phyloP scores from a whole-genome alignment of 2,329 filamentous ascomycete species.

The Fusarium sororula region DNA sequence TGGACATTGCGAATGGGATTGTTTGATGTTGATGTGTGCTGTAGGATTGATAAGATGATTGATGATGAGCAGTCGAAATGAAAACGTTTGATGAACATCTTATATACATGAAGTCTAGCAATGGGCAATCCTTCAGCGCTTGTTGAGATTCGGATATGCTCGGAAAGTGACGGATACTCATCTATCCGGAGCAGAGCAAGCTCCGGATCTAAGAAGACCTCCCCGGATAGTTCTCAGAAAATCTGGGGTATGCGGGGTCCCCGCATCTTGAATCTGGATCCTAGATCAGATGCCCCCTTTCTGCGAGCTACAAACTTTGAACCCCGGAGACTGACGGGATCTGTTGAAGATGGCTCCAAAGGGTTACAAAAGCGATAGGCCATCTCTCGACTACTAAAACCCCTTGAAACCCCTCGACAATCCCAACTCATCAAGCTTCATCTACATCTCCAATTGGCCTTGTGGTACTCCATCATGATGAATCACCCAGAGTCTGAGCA shows the following conservation, averaged over 20 bases:
- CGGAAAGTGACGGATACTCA: not conserved
- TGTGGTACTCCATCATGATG: not conserved
- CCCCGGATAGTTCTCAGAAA: not conserved
- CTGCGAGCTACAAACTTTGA: not conserved
- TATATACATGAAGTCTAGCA: not conserved
- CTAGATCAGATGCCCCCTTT: not conserved
- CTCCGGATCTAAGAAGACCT: not conserved
- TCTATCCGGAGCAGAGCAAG: not conserved
- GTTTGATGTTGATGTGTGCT: not conserved
- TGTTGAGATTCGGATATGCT: not conserved
- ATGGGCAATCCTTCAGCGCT: too few species aligned
- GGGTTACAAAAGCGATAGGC: not conserved
- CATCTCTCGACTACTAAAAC: not conserved
- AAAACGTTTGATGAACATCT: rapidly evolving
- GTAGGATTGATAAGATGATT: not conserved
- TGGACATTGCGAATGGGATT: slow-evolving; percentile 11
- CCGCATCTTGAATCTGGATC: not conserved
- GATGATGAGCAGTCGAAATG: rapidly evolving
- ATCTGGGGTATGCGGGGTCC: slow-evolving; percentile 1
- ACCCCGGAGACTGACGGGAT: not conserved
- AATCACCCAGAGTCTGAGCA: not conserved
- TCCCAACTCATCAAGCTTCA: not conserved
- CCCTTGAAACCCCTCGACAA: not conserved
- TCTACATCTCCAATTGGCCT: not conserved
- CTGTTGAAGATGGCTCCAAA: not conserved